Evolutionary conservation across 768 basidiomycete species (phyloP).

Genomic region (Collybia sordida): DNA sequence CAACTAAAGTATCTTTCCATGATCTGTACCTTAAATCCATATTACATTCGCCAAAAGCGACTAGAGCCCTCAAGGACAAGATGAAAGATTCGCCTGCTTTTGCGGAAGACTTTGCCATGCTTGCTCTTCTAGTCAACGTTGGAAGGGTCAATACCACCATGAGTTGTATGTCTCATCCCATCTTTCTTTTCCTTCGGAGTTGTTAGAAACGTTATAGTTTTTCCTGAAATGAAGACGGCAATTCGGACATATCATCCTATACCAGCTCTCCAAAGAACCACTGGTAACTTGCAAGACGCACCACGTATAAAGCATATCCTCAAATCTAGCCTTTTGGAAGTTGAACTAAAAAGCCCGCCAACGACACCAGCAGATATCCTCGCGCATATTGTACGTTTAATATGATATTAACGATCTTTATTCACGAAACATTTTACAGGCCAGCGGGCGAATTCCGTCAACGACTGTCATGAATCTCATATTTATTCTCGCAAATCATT

Average conservation of each 20-base stretch:
- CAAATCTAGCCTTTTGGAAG: slow-evolving; percentile 54
- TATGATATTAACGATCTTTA: background rate
- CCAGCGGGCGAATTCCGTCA: slow-evolving; percentile 49
- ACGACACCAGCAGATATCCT: slow-evolving; percentile 60
- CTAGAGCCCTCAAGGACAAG: slow-evolving; percentile 71
- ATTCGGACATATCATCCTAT: slow-evolving; percentile 79
- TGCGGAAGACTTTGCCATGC: slow-evolving; percentile 71
- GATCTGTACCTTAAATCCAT: slow-evolving; percentile 56
- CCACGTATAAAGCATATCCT: slow-evolving; percentile 77
- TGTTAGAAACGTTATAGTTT: slow-evolving; percentile 43
- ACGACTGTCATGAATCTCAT: slow-evolving; percentile 72
- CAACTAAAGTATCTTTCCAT: slow-evolving; percentile 51
- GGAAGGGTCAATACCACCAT: slow-evolving; percentile 80
- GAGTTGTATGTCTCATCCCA: slow-evolving; percentile 58
- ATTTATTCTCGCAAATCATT: slow-evolving; percentile 65
- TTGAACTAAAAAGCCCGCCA: slow-evolving; percentile 44
- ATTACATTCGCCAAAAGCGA: slow-evolving; percentile 61
- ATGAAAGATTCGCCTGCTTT: slow-evolving; percentile 60
- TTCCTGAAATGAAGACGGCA: slow-evolving; percentile 78
- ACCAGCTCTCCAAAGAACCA: slow-evolving; percentile 66
- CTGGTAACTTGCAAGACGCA: slow-evolving; percentile 74
- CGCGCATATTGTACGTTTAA: slow-evolving; percentile 44
- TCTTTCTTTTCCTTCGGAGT: slow-evolving; percentile 5
- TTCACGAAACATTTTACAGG: slow-evolving; percentile 7
- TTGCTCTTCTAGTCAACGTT: slow-evolving; percentile 74